Percentiles rank a stretch among this genome's conserved stretches.
Evolutionary conservation across 345 rosid genomes (phyloP).

Genomic region (Gossypium herbaceum): DNA sequence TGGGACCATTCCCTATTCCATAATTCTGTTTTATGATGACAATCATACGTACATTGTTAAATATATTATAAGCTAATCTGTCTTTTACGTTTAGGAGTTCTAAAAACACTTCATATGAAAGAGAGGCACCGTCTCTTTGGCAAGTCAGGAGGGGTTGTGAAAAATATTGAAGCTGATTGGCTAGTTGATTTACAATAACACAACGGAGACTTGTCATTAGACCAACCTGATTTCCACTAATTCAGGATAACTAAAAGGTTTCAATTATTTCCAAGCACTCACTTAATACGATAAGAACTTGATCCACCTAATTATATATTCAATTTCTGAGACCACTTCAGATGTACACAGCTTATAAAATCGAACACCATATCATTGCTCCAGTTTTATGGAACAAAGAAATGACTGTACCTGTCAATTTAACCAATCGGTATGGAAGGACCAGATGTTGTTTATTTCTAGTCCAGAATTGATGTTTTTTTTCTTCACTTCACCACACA

Average conservation of each 20-base stretch:
- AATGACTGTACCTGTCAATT: background rate
- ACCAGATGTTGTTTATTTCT: background rate
- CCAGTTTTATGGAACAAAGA: background rate
- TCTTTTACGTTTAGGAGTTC: background rate
- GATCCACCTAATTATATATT: background rate
- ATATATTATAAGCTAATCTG: background rate
- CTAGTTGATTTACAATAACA: constrained; percentile 25
- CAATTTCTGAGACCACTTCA: background rate
- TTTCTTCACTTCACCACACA: too few relatives aligned
- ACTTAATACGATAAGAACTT: constrained; percentile 13
- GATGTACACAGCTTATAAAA: background rate
- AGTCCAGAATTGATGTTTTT: background rate
- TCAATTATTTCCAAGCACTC: constrained; percentile 25
- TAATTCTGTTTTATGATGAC: too few relatives aligned
- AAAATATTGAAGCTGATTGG: constrained; percentile 31
- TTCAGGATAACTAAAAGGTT: constrained; percentile 28
- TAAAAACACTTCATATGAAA: background rate
- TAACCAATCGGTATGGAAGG: background rate
- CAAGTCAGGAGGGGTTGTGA: constrained; percentile 10
- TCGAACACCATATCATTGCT: background rate
- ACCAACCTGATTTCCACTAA: constrained; percentile 62
- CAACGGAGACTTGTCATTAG: constrained; percentile 43
- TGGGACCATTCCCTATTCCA: background rate
- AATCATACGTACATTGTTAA: too few relatives aligned
- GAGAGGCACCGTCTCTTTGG: background rate